Conservation (phyloP, 2,329 filamentous ascomycete genomes). For the Alternaria sp. region DNA sequence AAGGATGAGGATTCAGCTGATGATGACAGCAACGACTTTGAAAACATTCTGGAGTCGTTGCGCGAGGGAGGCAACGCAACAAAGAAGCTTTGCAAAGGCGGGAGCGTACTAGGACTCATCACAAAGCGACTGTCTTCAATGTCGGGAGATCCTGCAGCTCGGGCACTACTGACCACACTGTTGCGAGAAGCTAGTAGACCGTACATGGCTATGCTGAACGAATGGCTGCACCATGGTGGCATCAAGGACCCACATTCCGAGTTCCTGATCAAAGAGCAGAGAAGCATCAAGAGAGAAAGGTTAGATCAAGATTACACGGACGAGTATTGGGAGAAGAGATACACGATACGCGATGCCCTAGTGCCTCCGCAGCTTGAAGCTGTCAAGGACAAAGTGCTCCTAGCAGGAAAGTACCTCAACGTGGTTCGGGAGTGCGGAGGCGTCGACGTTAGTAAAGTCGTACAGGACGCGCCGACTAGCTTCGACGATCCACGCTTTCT, state of each 20-base stretch:
- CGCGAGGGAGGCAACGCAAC: constrained; percentile 85
- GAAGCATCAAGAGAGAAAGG: constrained; percentile 89
- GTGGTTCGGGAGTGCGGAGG: constrained; percentile 97
- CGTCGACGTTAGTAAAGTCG: constrained; percentile 89
- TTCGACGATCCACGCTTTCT: constrained; percentile 92
- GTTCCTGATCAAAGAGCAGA: constrained; percentile 94
- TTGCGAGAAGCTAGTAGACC: constrained; percentile 88
- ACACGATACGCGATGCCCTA: constrained; percentile 90
- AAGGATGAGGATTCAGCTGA: constrained; percentile 69
- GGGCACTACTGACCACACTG: constrained; percentile 80
- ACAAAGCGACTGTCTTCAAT: constrained; percentile 85
- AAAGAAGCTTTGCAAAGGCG: constrained; percentile 97
- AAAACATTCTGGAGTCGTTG: constrained; percentile 90
- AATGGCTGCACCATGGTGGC: constrained; percentile 95
- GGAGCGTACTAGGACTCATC: constrained; percentile 87
- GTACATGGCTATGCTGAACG: constrained; percentile 98
- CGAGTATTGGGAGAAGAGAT: constrained; percentile 98
- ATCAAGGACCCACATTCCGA: constrained; percentile 95
- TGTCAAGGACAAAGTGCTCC: constrained; percentile 90
- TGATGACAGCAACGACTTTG: constrained; percentile 82
- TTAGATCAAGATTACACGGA: constrained; percentile 97
- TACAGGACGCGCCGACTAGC: constrained; percentile 85
- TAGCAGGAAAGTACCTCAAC: constrained; percentile 97
- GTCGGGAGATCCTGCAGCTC: constrained; percentile 90
- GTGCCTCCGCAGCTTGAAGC: constrained; percentile 90